phyloP scores from a whole-genome alignment of 768 basidiomycete genomes.

The Kwoniella europaea region DNA sequence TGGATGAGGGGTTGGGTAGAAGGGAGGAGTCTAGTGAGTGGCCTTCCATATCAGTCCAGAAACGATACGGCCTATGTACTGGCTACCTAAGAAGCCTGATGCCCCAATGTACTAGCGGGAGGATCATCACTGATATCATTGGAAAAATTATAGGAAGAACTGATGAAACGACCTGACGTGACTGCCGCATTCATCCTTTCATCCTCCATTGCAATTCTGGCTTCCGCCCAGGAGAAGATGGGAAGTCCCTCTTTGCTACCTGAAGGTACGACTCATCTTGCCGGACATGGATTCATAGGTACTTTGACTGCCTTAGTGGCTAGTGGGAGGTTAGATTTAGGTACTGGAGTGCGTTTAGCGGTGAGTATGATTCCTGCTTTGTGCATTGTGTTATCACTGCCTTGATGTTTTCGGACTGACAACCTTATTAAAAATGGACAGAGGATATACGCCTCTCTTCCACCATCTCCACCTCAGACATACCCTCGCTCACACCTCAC shows the following conservation, averaged over 20 bases:
- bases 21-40: conserved; percentile 47
- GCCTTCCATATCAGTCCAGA: background rate
- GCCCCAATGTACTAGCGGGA: background rate
- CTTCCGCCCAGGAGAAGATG: conserved; percentile 40
- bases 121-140: background rate
- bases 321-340: conserved; percentile 45
- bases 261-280: conserved; percentile 45
- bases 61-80: background rate
- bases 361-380: conserved; percentile 20
- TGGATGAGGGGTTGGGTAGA: conserved; percentile 55
- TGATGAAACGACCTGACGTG: conserved; percentile 51
- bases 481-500: conserved; percentile 31
- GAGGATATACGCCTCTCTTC: conserved; percentile 47
- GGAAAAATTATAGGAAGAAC: conserved; percentile 37
- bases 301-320: conserved; percentile 54
- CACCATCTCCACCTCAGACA: conserved; percentile 30
- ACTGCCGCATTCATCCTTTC: conserved; percentile 55
- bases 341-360: conserved; percentile 49
- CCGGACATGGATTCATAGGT: conserved; percentile 57
- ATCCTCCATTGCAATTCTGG: conserved; percentile 53
- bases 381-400: no score
- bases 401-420: no score
- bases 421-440: background rate
- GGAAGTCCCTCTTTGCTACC: conserved; percentile 39
- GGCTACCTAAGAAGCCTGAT: background rate